Evolutionary conservation across 345 rosid genomes (phyloP), one percentile per base, ranked within the genome.

Genomic region (Heritiera fomes): DNA sequence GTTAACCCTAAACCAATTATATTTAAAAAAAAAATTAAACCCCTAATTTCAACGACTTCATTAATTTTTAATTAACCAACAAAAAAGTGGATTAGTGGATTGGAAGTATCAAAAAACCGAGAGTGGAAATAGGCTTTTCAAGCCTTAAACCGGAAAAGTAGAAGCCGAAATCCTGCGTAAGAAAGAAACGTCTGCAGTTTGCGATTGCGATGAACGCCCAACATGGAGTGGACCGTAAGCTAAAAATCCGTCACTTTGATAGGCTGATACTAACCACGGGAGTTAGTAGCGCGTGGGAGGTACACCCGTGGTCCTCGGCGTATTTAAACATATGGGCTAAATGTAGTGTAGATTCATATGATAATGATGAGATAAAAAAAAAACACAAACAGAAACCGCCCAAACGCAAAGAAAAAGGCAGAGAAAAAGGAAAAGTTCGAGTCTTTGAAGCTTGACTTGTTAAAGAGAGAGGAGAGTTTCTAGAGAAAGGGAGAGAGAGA

Each of bases 301-400:
- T 5, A 0, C 0, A 7, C 17, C 41, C 0, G 2, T 50, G 8
- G 72, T 38, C 45, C 34, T 7, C 7, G 12, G 9, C 45, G 10
- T 56, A 17, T 73, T 76, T 70, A 80, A 80, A 71, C 79, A 60
- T 78, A 67, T 65, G 83, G 87, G 78, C 78, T 62, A 45, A 49
- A 77, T 11, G 13, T 62, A 38, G 73, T 49, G 46, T 63, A 55
- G 84, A 76, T 78, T 80, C 76, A 78, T 50, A 38, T 43, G 80
- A 77, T 71, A 34, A 58, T 49, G 69, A 74, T 70, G 76, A 38
- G 76, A 72, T 23, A 46, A 53, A 61, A 56, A 73, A 61, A 34
- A 50, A 1, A 71, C 17, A 23, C 14, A 46, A 60, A 8, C 65
- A 73, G 6, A 38, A 75, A 73, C 75, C 65, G 47, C 69, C 56